Conservation (phyloP, 2,329 filamentous ascomycete species). For the Fusarium chuoi region DNA sequence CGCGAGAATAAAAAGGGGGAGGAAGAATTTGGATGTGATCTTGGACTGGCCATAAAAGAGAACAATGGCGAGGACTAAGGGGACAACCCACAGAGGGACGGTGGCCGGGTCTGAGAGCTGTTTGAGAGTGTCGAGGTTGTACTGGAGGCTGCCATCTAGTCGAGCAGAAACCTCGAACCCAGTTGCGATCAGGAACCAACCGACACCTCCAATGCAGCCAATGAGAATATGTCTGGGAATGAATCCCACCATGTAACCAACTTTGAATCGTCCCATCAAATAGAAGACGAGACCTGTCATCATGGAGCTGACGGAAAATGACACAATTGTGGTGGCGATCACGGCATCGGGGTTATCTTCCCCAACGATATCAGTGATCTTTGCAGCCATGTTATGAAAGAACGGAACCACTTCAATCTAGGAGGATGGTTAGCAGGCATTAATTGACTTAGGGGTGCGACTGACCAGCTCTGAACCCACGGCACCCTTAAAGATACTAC, state of each 20-base stretch:
- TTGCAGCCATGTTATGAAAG: constrained; percentile 97
- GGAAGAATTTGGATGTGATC: constrained; percentile 83
- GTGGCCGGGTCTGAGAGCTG: constrained; percentile 80
- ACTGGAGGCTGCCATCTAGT: constrained; percentile 85
- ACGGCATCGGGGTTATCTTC: constrained; percentile 85
- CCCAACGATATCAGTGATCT: constrained; percentile 82
- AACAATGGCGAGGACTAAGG: constrained; percentile 78
- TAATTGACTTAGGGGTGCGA: constrained; percentile 6
- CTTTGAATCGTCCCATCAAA: constrained; percentile 83
- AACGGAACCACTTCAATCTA: constrained; percentile 97
- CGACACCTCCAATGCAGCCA: constrained; percentile 96
- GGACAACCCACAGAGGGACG: constrained; percentile 83
- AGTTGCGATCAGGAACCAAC: constrained; percentile 92
- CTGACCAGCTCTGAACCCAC: constrained; percentile 91
- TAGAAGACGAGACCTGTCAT: constrained; percentile 94
- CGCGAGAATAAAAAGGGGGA: constrained; percentile 85
- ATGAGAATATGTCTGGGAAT: constrained; percentile 97
- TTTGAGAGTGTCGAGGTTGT: constrained; percentile 79
- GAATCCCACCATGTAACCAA: constrained; percentile 95
- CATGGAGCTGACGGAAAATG: constrained; percentile 90
- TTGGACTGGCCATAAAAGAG: constrained; percentile 81
- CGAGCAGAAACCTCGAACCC: constrained; percentile 94
- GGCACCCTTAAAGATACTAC: constrained; percentile 89
- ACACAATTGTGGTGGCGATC: constrained; percentile 91
- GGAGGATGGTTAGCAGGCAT: constrained; percentile 15